Base-by-base conservation (phyloP, 1,139 yeast species). In the Petasospora rhodanensis region DNA sequence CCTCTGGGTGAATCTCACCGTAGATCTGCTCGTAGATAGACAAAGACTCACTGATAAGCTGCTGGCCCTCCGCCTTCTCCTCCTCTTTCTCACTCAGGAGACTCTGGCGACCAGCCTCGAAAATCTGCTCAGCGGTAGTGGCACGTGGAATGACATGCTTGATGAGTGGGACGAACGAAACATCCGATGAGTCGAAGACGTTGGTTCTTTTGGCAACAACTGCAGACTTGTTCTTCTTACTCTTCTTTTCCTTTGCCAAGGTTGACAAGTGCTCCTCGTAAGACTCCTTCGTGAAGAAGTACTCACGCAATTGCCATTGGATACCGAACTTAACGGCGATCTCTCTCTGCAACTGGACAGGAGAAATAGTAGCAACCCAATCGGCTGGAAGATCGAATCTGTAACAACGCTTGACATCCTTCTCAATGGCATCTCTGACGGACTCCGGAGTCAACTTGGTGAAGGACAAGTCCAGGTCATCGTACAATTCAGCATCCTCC, bases 241-340 rank as follows among this genome's bases (percentile, higher is more conserved):
- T 65, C 49, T 63, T 66, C 41, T 59, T 59, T 17, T 51, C 54
- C 37, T 53, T 55, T 25, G 46, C 25, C 12, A 38, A 29, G 6
- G 38, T 26, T 22, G 38, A 32, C n/a, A 36, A 37, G 27, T 56
- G 62, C 7, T 50, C 49, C 29, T 68, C 75, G 40, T 71, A 67
- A 18, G 61, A 24, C 14, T 31, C 61, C 34, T 55, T 54, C 25
- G 74, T 66, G 46, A 58, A 62, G 43, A 46, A 57, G 40, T 62
- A 63, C 10, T 55, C 53, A 40, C 59, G 62, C 40, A 59, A 55
- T 14, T 66, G 63, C 85, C 95, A 81, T 64, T 91, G 98, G 38
- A 91, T 74, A 61, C 98, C 98, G 47, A 79, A 75, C 59, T 83
- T 81, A 36, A 68, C 52, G 12, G 95, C 79, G 41, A 87, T 68